Conservation (phyloP, 805 yeast genomes). For the Nakazawaea molendinolei region DNA sequence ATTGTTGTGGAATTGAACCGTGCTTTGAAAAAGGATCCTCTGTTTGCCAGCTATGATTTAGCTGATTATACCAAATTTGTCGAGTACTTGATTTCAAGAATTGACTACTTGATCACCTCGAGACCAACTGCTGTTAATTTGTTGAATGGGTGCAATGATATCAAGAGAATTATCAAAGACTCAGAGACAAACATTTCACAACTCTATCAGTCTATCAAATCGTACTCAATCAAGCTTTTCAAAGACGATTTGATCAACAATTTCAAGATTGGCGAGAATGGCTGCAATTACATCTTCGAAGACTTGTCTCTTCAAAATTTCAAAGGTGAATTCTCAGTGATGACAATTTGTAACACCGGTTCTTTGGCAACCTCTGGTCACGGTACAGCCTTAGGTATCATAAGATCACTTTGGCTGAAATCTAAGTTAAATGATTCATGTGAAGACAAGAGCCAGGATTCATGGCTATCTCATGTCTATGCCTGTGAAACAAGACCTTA, state of each 20-base stretch:
- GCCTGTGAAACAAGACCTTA: slow-evolving; percentile 95
- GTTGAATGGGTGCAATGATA: slow-evolving; percentile 60
- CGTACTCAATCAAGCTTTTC: slow-evolving; percentile 49
- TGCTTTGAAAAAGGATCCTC: slow-evolving; percentile 23
- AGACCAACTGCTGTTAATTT: slow-evolving; percentile 96
- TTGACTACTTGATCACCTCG: slow-evolving; percentile 64
- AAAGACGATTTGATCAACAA: slow-evolving; percentile 79
- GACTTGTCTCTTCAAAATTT: slow-evolving; percentile 40
- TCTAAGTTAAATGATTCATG: slow-evolving; percentile 21
- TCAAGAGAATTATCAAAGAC: slow-evolving; percentile 26
- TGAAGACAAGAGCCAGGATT: slow-evolving; percentile 21
- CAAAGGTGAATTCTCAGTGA: slow-evolving; percentile 64
- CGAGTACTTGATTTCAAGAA: slow-evolving; percentile 32
- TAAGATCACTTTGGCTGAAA: slow-evolving; percentile 59
- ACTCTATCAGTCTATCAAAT: slow-evolving; percentile 27
- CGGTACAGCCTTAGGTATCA: slow-evolving; percentile 93
- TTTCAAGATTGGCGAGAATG: slow-evolving; percentile 70
- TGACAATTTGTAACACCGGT: slow-evolving; percentile 95
- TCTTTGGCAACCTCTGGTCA: slow-evolving; percentile 96
- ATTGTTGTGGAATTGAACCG: slow-evolving; percentile 62
- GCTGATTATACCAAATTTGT: slow-evolving; percentile 28
- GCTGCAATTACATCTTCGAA: slow-evolving; percentile 58
- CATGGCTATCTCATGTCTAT: slow-evolving; percentile 62
- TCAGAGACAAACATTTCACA: slow-evolving; percentile 10
- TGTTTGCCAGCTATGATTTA: slow-evolving; percentile 23